These are phyloP conservation scores for Herpetospermum pedunculosum DNA, from an alignment of 306 rosid genomes.

Conservation along the genomic window DNA sequence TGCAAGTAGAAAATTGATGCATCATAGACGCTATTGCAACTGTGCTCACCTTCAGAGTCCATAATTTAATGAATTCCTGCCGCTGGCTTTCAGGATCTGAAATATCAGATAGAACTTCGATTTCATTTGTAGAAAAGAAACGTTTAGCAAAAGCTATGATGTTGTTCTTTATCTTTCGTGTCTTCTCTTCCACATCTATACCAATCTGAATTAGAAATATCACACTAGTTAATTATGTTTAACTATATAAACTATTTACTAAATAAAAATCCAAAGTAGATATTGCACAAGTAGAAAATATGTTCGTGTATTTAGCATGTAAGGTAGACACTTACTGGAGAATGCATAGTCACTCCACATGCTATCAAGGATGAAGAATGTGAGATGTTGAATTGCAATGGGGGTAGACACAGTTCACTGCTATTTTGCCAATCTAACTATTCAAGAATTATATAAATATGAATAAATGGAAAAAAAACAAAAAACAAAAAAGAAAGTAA, in stretches of 20 bases:
- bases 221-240: not conserved
- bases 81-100: conserved; percentile 66
- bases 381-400: conserved; percentile 83
- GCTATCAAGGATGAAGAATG: conserved; percentile 82
- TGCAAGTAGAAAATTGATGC: conserved; percentile 8
- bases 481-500: too few relatives aligned
- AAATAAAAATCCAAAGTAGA: not conserved
- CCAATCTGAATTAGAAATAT: conserved; percentile 47
- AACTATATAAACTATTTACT: not conserved
- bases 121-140: conserved; percentile 60
- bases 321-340: conserved; percentile 39
- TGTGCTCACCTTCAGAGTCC: conserved; percentile 54
- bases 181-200: conserved; percentile 80
- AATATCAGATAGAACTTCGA: conserved; percentile 48
- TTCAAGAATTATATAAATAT: conserved; percentile 17
- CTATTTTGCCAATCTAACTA: conserved; percentile 55
- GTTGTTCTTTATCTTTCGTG: conserved; percentile 54
- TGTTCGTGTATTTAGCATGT: not conserved
- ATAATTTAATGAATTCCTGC: conserved; percentile 53
- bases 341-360: conserved; percentile 69
- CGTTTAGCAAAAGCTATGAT: conserved; percentile 64
- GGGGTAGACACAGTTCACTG: conserved; percentile 46
- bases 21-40: conserved; percentile 1
- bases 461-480: conserved; percentile 9
- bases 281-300: not conserved